Base-by-base conservation (phyloP, 2,329 filamentous ascomycete genomes). In the Fusarium floridanum region DNA sequence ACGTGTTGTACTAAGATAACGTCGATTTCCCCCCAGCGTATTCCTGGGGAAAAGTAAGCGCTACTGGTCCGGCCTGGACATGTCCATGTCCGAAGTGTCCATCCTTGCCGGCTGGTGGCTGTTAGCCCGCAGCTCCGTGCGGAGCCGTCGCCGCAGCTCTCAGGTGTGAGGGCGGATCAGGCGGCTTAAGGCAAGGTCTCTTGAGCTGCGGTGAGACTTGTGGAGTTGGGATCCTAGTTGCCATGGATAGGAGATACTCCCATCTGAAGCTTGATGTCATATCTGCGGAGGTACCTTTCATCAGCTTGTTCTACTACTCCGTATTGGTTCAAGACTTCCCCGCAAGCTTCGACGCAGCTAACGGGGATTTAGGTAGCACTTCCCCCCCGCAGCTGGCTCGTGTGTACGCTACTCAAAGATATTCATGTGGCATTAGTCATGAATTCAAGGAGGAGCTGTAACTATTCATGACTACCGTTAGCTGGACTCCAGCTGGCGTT, bases 191-290 rank as follows among this genome's bases (percentile, higher is more conserved):
- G 6, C 16, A 6, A 12, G 27, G 27, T 53, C 16, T 29, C n/a
- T n/a, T n/a, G 27, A 53, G 45, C 48, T 53, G 48, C 48, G 48
- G 48, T 53, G 48, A 53, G 48, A 53, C 48, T 32, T 53, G 48
- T 32, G 48, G 48, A 32, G 48, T 53, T 53, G 48, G 48, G 27
- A 53, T 53, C 48, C 48, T 14, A 53, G 48, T 53, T 53, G 16
- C 4, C 14, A 53, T 53, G 24, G 48, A 29, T 53, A 53, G 20
- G 27, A 20, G 48, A 14, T 53, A 53, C 48, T 53, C 48, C 6
- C 48, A 32, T 32, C 17, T 53, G 11, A 53, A 7, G 27, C 10
- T n/a, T 6, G 3, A 53, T 53, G 27, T 9, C 48, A 32, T n/a
- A 27, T n/a, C 27, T 53, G 17, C 27, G 1, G 27, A 53, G 10